Evolutionary conservation across 2,329 filamentous ascomycete genomes (phyloP).

Genomic region (Akanthomyces dipterigenus): DNA sequence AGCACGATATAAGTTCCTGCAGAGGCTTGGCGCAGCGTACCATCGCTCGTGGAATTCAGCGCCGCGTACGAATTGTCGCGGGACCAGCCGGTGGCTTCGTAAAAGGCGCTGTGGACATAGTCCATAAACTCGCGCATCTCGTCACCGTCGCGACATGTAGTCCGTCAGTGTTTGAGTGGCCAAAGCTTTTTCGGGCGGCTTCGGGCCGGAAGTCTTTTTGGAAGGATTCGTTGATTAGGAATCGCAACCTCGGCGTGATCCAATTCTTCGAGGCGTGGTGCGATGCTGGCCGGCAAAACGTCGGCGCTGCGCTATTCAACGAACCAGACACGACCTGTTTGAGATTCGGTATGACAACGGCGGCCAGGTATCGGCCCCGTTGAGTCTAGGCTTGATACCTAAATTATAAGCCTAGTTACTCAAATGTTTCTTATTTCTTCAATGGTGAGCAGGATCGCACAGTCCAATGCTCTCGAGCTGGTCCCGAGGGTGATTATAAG

Average conservation of each 20-base stretch:
- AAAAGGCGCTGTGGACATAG: constrained; percentile 88
- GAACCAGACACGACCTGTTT: not conserved
- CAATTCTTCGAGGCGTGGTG: not conserved
- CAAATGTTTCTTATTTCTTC: too few relatives aligned
- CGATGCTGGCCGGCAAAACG: not conserved
- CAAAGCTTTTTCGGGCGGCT: not conserved
- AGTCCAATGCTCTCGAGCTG: too few relatives aligned
- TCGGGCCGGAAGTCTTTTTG: too few relatives aligned
- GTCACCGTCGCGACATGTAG: constrained; percentile 11
- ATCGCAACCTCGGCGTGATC: not conserved
- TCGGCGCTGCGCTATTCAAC: not conserved
- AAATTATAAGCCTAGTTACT: too few relatives aligned
- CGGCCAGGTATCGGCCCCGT: too few relatives aligned
- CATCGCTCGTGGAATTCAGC: constrained; percentile 76
- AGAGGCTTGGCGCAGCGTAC: constrained; percentile 36
- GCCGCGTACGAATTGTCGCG: constrained; percentile 86
- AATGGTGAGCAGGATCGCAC: too few relatives aligned
- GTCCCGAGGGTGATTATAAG: too few relatives aligned
- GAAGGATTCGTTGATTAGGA: too few relatives aligned
- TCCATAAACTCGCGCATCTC: constrained; percentile 95
- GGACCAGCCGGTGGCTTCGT: constrained; percentile 80
- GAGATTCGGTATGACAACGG: too few relatives aligned
- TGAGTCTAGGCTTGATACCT: too few relatives aligned
- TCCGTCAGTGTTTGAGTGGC: not conserved
- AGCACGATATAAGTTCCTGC: not conserved